phyloP scores from a whole-genome alignment of 495 filamentous ascomycete species.

The Pyrenula massariospora region DNA sequence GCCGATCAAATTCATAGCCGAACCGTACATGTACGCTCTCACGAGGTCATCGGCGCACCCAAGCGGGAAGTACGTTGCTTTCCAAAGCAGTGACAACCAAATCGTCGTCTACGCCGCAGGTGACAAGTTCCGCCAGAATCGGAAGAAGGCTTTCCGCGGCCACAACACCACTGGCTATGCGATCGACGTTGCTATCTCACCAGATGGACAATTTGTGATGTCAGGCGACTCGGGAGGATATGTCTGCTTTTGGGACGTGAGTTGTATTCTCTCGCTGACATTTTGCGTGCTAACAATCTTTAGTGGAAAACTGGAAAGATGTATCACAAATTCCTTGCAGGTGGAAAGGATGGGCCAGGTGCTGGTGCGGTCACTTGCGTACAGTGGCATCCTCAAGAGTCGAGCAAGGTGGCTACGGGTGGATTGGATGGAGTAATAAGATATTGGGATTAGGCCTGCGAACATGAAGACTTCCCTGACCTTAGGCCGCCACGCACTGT shows the following conservation, averaged over 20 bases:
- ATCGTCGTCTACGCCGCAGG: slow-evolving; percentile 88
- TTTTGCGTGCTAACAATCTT: too few relatives aligned
- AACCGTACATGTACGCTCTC: slow-evolving; percentile 94
- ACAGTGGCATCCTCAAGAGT: slow-evolving; percentile 93
- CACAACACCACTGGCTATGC: slow-evolving; percentile 94
- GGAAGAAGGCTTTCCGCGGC: slow-evolving; percentile 90
- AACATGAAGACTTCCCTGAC: too few relatives aligned
- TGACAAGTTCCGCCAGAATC: slow-evolving; percentile 93
- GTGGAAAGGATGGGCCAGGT: slow-evolving; percentile 32
- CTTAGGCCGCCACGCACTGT: too few relatives aligned
- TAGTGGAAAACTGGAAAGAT: slow-evolving; percentile 99
- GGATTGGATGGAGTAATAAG: slow-evolving; percentile 81
- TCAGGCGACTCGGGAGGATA: slow-evolving; percentile 78
- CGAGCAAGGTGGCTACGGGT: slow-evolving; percentile 82
- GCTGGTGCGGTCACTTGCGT: slow-evolving; percentile 69
- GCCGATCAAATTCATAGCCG: slow-evolving; percentile 79
- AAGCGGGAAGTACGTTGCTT: slow-evolving; percentile 81
- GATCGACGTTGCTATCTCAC: slow-evolving; percentile 76
- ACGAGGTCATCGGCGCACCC: slow-evolving; percentile 73
- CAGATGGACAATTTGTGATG: slow-evolving; percentile 80
- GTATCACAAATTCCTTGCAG: slow-evolving; percentile 86
- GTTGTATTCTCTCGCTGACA: too few relatives aligned
- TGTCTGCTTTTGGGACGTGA: slow-evolving; percentile 95
- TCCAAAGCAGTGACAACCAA: slow-evolving; percentile 88
- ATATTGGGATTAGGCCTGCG: slow-evolving; percentile 91